Evolutionary conservation across 2,329 filamentous ascomycete genomes (phyloP).

Genomic region (Ploettnerulaceae sp.): DNA sequence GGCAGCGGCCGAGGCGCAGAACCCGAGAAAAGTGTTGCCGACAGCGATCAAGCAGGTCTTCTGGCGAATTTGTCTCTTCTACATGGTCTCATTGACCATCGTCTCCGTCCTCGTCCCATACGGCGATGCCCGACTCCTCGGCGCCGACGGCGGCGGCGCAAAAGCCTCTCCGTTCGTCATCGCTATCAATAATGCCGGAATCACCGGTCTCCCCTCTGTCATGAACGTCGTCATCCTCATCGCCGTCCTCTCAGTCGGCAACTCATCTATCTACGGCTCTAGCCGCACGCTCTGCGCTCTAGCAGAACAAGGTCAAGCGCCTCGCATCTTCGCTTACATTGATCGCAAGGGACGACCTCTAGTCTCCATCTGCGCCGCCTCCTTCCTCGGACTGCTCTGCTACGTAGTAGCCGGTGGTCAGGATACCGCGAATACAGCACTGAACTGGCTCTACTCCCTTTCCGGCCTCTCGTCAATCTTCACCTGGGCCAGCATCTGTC

Average conservation of each 20-base stretch:
- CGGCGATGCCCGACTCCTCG: slow-evolving; percentile 39
- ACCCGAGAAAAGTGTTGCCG: slow-evolving; percentile 46
- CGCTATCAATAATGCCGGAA: slow-evolving; percentile 48
- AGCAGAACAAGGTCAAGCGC: slow-evolving; percentile 55
- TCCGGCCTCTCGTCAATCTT: slow-evolving; percentile 58
- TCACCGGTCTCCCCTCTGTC: slow-evolving; percentile 48
- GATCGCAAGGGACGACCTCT: slow-evolving; percentile 54
- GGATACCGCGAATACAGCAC: slow-evolving; percentile 43
- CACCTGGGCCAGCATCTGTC: slow-evolving; percentile 59
- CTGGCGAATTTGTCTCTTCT: slow-evolving; percentile 50
- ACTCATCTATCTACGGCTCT: slow-evolving; percentile 55
- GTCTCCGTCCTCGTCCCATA: slow-evolving; percentile 46
- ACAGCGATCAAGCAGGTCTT: slow-evolving; percentile 50
- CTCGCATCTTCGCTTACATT: slow-evolving; percentile 51
- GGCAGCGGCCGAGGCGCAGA: slow-evolving; percentile 46
- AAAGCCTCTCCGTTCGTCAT: slow-evolving; percentile 53
- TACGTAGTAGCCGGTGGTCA: slow-evolving; percentile 48
- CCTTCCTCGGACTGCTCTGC: slow-evolving; percentile 40
- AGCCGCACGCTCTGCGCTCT: slow-evolving; percentile 55
- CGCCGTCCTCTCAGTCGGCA: slow-evolving; percentile 54
- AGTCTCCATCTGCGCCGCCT: slow-evolving; percentile 39
- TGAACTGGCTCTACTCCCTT: slow-evolving; percentile 60
- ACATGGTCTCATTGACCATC: slow-evolving; percentile 47
- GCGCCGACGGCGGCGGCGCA: slow-evolving; percentile 32
- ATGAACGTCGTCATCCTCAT: slow-evolving; percentile 57